Base-by-base conservation (phyloP, 2,329 filamentous ascomycete species). In the Monosporascus ibericus region DNA sequence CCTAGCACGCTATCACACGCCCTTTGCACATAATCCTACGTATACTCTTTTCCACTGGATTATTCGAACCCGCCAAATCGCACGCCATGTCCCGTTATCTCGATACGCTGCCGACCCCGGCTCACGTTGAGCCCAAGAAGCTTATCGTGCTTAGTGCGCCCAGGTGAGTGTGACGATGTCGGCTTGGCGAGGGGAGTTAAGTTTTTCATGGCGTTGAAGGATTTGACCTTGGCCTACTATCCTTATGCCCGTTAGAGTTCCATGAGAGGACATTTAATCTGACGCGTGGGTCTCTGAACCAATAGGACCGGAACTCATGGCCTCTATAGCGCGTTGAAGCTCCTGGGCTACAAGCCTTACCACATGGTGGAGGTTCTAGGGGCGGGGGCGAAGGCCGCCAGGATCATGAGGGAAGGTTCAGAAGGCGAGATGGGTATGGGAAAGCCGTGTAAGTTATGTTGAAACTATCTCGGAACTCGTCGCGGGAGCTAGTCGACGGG, bases 81-180 rank as follows among this genome's bases (percentile, higher is more conserved):
- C 9, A 14, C 17, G 27, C 37, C 3, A 72, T 72, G 70, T 57
- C 68, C 52, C 67, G 69, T 52, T 52, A 58, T 20, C 67, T 72
- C 38, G 70, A 72, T 47, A 57, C 52, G 30, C 36, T 72, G n/a
- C 67, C 68, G 8, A 57, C 58, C 9, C 70, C 69, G 11, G 53
- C 60, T 20, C 55, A 62, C 40, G 61, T 65, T 6, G 52, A 60
- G 48, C 63, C 64, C 22, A 68, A 67, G 58, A 71, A 69, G 52
- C 51, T 72, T 9, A 63, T 73, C 44, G 64, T 72, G 18, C 58
- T 70, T 27, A 72, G 69, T 46, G 64, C 65, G n/a, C 65, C 68
- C n/a, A 66, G 70, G 69, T 70, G 54, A 50, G 64, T 40, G 34
- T 3, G 6, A 20, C 22, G 14, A 8, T 17, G 27, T 9, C 20